Base-by-base conservation (phyloP, 2,329 filamentous ascomycete genomes). In the Calcarisporium arbuscula region DNA sequence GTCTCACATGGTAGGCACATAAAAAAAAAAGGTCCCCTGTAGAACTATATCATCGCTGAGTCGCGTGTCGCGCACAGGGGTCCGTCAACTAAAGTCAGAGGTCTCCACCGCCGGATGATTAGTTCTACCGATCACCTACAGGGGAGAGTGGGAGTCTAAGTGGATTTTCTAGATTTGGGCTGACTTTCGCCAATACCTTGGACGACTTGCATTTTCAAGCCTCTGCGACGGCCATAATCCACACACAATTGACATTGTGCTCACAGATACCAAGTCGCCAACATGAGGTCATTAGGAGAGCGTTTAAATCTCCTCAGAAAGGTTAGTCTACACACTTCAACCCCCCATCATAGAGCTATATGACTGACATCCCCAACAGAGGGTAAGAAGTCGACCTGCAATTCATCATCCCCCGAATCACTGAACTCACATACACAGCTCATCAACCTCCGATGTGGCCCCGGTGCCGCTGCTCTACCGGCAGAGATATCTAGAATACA, bases 381-480 rank as follows among this genome's bases (percentile, higher is more conserved):
- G 62, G 62, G 67, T 70, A 67, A 43, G 49, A 32, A 17, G 11
- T 17, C 8, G 2, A 20, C 34, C 30, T 30, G 30, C 41, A 40
- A 30, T 36, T 39, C 41, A 40, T 15, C 31, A 29, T 31, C 30
- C 32, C 30, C 15, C 29, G 29, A 42, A 36, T 36, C 40, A 35
- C 37, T 43, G 39, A n/a, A n/a, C 50, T 51, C 34, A 56, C 44
- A 39, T 39, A 38, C 25, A 40, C 57, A 92, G 83, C 67, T 94
- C 33, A 71, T 92, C 44, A 67, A 71, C 52, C 69, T 96, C 60
- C 79, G 82, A 56, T 70, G 83, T 56, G 92, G 90, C 39, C 81
- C 85, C 19, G 92, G 90, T 37, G 88, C 92, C 28, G 82, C 85
- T 15, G 67, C 86, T 46, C 70, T 98, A 17, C 87, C 90, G 1